These are phyloP conservation scores for Flaveria brownii DNA, from an alignment of 129 eudicot genomes.

Conservation along the genomic window DNA sequence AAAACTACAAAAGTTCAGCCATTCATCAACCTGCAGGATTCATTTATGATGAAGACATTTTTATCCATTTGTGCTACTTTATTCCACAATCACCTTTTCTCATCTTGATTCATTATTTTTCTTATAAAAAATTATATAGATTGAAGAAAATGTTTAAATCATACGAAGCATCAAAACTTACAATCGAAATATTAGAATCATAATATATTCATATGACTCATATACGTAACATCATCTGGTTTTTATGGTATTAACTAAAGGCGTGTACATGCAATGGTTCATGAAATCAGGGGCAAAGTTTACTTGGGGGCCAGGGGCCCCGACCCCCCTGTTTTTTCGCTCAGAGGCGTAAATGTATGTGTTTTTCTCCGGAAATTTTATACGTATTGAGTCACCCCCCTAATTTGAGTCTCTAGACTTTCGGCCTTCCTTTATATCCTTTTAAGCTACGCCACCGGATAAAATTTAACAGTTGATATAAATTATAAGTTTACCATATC, in stretches of 20 bases:
- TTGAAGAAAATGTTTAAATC: neutral
- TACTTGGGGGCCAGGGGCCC: no score
- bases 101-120: neutral
- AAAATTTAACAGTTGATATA: neutral
- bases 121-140: no score
- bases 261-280: neutral
- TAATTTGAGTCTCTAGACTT: no score
- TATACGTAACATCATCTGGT: neutral
- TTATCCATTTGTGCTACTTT: neutral
- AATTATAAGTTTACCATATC: neutral
- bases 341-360: no score
- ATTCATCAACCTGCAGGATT: slow-evolving; percentile 1
- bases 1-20: neutral
- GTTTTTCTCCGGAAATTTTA: no score
- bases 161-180: no score
- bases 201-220: neutral
- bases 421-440: no score
- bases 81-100: neutral
- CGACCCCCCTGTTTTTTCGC: no score
- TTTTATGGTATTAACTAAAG: neutral
- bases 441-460: neutral
- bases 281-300: neutral
- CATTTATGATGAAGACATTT: slow-evolving; percentile 6
- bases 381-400: no score
- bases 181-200: neutral